A percentile compares a stretch with the other conserved stretches of the same genome.
Conservation (phyloP, 306 rosid genomes). For the Arachis stenosperma region DNA sequence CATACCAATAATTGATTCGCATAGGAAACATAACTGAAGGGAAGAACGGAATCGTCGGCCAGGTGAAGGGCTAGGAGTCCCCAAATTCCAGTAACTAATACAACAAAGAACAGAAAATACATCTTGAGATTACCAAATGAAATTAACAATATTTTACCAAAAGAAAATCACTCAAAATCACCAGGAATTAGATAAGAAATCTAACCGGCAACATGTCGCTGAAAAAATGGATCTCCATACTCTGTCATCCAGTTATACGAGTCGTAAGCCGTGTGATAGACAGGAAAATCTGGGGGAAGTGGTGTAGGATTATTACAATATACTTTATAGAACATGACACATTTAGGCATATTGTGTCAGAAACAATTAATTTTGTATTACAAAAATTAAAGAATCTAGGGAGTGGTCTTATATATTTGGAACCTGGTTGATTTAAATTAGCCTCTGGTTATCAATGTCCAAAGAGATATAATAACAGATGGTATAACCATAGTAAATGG, state of each 20-base stretch:
- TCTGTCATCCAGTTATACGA: slow-evolving; percentile 87
- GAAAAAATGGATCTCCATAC: slow-evolving; percentile 89
- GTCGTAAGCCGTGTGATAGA: slow-evolving; percentile 92
- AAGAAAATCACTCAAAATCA: neutral
- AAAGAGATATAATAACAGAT: neutral
- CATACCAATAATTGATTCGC: slow-evolving; percentile 81
- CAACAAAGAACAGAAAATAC: slow-evolving; percentile 30
- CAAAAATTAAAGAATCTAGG: neutral
- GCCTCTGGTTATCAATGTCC: neutral
- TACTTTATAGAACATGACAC: slow-evolving; percentile 1
- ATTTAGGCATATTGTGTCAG: slow-evolving; percentile 3
- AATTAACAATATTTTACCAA: slow-evolving; percentile 20
- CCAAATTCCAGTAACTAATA: slow-evolving; percentile 84
- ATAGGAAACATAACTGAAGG: slow-evolving; percentile 70
- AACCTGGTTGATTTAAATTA: neutral
- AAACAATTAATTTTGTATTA: neutral
- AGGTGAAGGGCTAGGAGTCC: slow-evolving; percentile 89
- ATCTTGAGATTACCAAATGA: slow-evolving; percentile 6
- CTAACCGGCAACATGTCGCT: slow-evolving; percentile 85
- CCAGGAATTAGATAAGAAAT: slow-evolving; percentile 19
- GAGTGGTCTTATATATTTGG: slow-evolving; percentile 6
- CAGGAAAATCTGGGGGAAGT: slow-evolving; percentile 74
- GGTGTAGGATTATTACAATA: slow-evolving; percentile 14
- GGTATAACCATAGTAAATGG: slow-evolving; percentile 24
- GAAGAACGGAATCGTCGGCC: slow-evolving; percentile 78